Evolutionary conservation across 371 early-diverging fungal genomes (phyloP).

Genomic region (Mucor lusitanicus): DNA sequence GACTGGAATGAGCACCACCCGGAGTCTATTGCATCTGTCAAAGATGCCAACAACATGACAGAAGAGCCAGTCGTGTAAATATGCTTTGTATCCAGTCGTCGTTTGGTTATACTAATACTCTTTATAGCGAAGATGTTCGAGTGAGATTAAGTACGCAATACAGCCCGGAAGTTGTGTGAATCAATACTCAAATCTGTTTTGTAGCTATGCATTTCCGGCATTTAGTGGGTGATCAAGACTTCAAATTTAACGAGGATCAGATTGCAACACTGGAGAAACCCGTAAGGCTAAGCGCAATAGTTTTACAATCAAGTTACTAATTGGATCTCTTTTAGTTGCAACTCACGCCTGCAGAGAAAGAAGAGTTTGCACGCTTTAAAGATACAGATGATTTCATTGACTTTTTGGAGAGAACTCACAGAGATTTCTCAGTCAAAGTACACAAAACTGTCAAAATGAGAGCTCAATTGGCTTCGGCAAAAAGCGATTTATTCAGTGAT

Average conservation of each 20-base stretch:
- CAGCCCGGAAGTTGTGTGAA: background rate
- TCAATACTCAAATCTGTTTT: background rate
- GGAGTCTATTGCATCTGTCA: conserved; percentile 16
- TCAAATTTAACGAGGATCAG: conserved; percentile 36
- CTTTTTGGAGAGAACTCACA: conserved; percentile 39
- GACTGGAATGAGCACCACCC: conserved; percentile 40
- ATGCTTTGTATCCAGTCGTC: background rate
- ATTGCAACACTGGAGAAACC: conserved; percentile 26
- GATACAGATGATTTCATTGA: conserved; percentile 49
- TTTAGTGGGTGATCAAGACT: conserved; percentile 40
- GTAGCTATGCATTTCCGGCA: conserved; percentile 47
- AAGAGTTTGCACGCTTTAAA: conserved; percentile 17
- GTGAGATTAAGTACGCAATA: conserved; percentile 11
- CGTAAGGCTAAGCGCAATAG: conserved; percentile 16
- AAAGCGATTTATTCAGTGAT: conserved; percentile 9
- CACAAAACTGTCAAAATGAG: conserved; percentile 40
- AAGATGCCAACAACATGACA: background rate
- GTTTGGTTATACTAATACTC: conserved; percentile 1
- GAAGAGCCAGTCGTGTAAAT: conserved; percentile 18
- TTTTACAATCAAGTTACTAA: background rate
- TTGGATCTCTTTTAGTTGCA: conserved; percentile 21
- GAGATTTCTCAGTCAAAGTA: conserved; percentile 43
- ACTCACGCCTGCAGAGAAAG: conserved; percentile 32
- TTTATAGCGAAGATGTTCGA: conserved; percentile 10
- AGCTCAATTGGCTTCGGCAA: conserved; percentile 2